Conservation (phyloP, 441 rosid species). For the Gossypium davidsonii region DNA sequence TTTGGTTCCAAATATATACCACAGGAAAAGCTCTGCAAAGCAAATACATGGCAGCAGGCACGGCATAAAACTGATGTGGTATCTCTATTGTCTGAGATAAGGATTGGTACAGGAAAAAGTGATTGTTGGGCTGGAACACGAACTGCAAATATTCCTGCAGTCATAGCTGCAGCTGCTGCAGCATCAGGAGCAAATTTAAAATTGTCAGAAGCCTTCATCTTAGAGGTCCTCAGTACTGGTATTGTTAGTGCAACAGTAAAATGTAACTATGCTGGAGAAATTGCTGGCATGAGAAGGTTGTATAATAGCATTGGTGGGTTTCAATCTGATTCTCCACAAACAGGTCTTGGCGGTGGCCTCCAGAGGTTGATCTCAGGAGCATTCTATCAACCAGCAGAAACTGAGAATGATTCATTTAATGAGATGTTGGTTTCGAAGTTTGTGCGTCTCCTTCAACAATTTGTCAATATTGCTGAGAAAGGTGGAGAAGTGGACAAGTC, state of each 20-base stretch:
- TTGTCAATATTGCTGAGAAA: conserved; percentile 78
- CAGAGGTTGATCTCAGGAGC: conserved; percentile 89
- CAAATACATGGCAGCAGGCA: conserved; percentile 91
- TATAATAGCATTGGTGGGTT: conserved; percentile 93
- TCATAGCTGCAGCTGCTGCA: conserved; percentile 97
- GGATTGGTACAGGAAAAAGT: conserved; percentile 89
- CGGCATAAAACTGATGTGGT: conserved; percentile 82
- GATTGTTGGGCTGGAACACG: conserved; percentile 80
- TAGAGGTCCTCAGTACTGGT: conserved; percentile 94
- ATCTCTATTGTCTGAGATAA: conserved; percentile 93
- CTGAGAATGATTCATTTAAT: conserved; percentile 80
- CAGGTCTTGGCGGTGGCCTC: conserved; percentile 70
- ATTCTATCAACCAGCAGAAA: conserved; percentile 62
- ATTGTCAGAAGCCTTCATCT: conserved; percentile 73
- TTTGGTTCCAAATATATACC: conserved; percentile 19
- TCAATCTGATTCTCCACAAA: conserved; percentile 50
- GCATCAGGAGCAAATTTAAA: conserved; percentile 93
- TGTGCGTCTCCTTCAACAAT: conserved; percentile 88
- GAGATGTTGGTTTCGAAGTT: conserved; percentile 76
- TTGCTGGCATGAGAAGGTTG: conserved; percentile 96
- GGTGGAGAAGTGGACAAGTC: conserved; percentile 87
- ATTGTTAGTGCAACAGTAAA: conserved; percentile 94
- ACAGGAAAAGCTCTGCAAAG: conserved; percentile 95
- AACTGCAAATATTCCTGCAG: conserved; percentile 95
- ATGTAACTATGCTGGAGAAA: conserved; percentile 96